These are phyloP conservation scores for Suhomyces anneliseae DNA, from an alignment of 1,139 yeast genomes.

Conservation along the genomic window DNA sequence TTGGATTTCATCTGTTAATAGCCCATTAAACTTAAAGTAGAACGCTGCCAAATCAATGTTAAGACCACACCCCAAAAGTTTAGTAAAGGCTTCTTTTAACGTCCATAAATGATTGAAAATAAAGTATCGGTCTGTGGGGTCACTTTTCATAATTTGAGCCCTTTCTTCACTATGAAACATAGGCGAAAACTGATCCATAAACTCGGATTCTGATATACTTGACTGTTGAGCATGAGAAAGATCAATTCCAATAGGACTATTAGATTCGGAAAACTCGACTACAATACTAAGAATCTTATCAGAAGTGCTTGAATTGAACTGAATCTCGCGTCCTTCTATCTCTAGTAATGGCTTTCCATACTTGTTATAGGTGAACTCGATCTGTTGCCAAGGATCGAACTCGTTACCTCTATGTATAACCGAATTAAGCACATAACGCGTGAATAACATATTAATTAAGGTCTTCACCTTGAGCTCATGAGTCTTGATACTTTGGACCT, in stretches of 20 bases:
- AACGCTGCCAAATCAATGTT: constrained; percentile 46
- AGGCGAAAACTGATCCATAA: constrained; percentile 45
- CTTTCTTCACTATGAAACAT: constrained; percentile 50
- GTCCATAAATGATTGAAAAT: constrained; percentile 66
- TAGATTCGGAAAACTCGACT: constrained; percentile 28
- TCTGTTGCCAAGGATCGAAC: constrained; percentile 19
- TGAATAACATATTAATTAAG: constrained; percentile 25
- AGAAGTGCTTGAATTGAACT: constrained; percentile 59
- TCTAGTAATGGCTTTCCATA: constrained; percentile 40
- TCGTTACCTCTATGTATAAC: constrained; percentile 10
- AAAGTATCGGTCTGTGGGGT: constrained; percentile 22
- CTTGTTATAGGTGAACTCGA: constrained; percentile 25
- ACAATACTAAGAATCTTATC: constrained; percentile 48
- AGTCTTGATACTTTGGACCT: constrained; percentile 31
- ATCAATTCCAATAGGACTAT: constrained; percentile 56
- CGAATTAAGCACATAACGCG: constrained; percentile 26
- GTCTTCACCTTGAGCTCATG: constrained; percentile 18
- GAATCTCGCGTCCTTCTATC: constrained; percentile 18
- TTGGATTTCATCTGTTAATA: background rate
- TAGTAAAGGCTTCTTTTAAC: constrained; percentile 68
- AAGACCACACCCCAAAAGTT: constrained; percentile 61
- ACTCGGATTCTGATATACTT: constrained; percentile 28
- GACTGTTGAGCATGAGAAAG: constrained; percentile 56
- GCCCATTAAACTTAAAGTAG: constrained; percentile 9
- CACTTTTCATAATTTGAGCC: constrained; percentile 21